These are phyloP conservation scores for Leccinum fuscescens DNA, from an alignment of 1,284 basidiomycete species.

Conservation along the genomic window DNA sequence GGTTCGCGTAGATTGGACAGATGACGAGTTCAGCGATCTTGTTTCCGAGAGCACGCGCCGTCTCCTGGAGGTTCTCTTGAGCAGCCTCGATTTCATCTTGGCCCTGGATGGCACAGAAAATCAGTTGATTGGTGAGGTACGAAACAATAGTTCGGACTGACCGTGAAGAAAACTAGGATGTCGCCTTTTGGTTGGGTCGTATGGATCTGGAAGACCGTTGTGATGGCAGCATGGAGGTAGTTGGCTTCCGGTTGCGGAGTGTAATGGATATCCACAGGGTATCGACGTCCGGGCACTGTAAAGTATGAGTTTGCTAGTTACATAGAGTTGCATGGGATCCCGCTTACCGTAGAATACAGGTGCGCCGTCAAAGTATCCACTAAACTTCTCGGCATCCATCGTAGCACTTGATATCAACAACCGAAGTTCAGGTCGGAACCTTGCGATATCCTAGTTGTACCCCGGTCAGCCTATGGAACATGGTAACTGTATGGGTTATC, in stretches of 20 bases:
- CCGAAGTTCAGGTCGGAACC: constrained; percentile 90
- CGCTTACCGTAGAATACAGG: constrained; percentile 86
- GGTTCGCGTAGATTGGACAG: constrained; percentile 97
- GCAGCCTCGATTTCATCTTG: constrained; percentile 99
- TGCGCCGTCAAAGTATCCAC: constrained; percentile 92
- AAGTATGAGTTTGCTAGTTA: constrained; percentile 2
- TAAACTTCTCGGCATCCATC: constrained; percentile 94
- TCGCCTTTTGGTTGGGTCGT: constrained; percentile 99
- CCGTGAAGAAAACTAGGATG: constrained; percentile 95
- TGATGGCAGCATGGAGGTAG: constrained; percentile 97
- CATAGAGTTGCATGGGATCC: background rate
- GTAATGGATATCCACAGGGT: constrained; percentile 98
- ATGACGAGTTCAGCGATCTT: constrained; percentile 94
- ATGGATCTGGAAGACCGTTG: constrained; percentile 98
- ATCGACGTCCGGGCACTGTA: constrained; percentile 91
- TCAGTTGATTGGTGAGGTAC: background rate
- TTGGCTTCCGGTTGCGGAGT: constrained; percentile 97
- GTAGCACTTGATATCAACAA: constrained; percentile 95
- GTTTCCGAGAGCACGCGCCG: constrained; percentile 90
- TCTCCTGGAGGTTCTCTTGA: constrained; percentile 94
- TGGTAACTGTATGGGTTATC: constrained; percentile 33
- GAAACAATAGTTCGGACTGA: constrained; percentile 36
- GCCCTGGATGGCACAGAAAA: constrained; percentile 51
- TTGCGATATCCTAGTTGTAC: constrained; percentile 81
- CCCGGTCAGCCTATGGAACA: constrained; percentile 12